phyloP scores from a whole-genome alignment of 495 filamentous ascomycete genomes.

The Immersiella caudata region DNA sequence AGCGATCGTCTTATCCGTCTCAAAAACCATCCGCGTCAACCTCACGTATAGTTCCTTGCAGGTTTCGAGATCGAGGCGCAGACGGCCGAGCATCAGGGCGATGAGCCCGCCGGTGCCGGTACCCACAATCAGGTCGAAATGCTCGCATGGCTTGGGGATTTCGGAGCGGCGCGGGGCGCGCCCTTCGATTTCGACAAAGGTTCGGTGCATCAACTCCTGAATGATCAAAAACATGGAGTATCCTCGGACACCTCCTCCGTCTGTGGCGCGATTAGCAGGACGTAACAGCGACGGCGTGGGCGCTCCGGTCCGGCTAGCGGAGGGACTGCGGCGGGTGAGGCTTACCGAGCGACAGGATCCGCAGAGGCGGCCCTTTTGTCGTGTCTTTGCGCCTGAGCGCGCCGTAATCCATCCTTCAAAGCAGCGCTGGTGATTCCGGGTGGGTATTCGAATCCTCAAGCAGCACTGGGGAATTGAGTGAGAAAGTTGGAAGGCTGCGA shows the following conservation, averaged over 20 bases:
- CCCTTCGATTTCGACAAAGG: slow-evolving; percentile 83
- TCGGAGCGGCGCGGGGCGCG: slow-evolving; percentile 80
- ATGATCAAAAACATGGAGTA: slow-evolving; percentile 97
- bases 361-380: slow-evolving; percentile 88
- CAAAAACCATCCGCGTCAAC: slow-evolving; percentile 91
- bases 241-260: slow-evolving; percentile 94
- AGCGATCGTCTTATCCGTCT: slow-evolving; percentile 95
- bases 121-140: slow-evolving; percentile 95
- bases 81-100: slow-evolving; percentile 90
- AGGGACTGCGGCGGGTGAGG: slow-evolving; percentile 18
- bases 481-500: slow-evolving; percentile 16
- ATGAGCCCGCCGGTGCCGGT: slow-evolving; percentile 95
- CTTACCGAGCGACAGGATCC: slow-evolving; percentile 88
- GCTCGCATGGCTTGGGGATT: slow-evolving; percentile 96
- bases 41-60: slow-evolving; percentile 96
- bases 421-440: not conserved
- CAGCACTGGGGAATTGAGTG: not conserved
- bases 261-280: slow-evolving; percentile 46
- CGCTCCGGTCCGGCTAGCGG: not conserved
- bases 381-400: slow-evolving; percentile 76
- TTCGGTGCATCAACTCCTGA: slow-evolving; percentile 93
- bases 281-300: not conserved
- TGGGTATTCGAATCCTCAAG: not conserved
- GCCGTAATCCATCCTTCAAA: slow-evolving; percentile 29
- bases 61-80: slow-evolving; percentile 90